A percentile compares a stretch with the other conserved stretches of the same genome.
These are phyloP conservation scores for Suillus spraguei DNA, from an alignment of 768 basidiomycete species.

Conservation along the genomic window DNA sequence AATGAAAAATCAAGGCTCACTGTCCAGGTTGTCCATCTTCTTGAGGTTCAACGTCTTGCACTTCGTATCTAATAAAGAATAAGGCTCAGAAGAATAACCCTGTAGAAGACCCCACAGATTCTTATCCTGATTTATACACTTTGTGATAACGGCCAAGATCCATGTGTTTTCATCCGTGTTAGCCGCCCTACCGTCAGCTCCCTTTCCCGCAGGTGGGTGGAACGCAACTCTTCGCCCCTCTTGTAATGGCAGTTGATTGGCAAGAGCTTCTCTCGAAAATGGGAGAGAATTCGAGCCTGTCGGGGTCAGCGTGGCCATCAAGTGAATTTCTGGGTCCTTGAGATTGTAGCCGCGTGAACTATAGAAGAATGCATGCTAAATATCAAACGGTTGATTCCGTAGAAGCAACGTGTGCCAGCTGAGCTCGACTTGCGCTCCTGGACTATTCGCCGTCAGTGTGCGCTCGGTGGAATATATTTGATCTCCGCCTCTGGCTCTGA, in stretches of 20 bases:
- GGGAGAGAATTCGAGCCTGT: conserved; percentile 58
- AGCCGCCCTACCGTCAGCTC: conserved; percentile 49
- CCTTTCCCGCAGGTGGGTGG: conserved; percentile 65
- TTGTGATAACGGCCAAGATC: conserved; percentile 80
- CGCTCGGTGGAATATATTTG: too few relatives aligned
- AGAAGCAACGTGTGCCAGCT: too few relatives aligned
- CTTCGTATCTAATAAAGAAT: conserved; percentile 63
- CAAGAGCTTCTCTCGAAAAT: conserved; percentile 61
- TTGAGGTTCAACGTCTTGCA: conserved; percentile 83
- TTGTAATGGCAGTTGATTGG: conserved; percentile 67
- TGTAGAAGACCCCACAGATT: conserved; percentile 50
- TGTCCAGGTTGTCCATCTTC: conserved; percentile 76
- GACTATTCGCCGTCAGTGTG: too few relatives aligned
- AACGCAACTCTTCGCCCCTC: conserved; percentile 82
- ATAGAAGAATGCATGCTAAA: too few relatives aligned
- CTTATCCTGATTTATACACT: conserved; percentile 71
- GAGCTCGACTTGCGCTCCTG: too few relatives aligned
- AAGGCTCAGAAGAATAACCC: conserved; percentile 3
- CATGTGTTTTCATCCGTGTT: conserved; percentile 56
- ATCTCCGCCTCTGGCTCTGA: too few relatives aligned
- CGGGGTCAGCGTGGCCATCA: conserved; percentile 45
- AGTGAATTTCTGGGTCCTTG: too few relatives aligned
- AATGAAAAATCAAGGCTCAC: conserved; percentile 26
- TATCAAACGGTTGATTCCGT: too few relatives aligned
- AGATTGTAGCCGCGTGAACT: too few relatives aligned